Evolutionary conservation across 164 flowering plant genomes (phyloP), one percentile per base, ranked within the genome.

Genomic region (Nymphaea thermarum): DNA sequence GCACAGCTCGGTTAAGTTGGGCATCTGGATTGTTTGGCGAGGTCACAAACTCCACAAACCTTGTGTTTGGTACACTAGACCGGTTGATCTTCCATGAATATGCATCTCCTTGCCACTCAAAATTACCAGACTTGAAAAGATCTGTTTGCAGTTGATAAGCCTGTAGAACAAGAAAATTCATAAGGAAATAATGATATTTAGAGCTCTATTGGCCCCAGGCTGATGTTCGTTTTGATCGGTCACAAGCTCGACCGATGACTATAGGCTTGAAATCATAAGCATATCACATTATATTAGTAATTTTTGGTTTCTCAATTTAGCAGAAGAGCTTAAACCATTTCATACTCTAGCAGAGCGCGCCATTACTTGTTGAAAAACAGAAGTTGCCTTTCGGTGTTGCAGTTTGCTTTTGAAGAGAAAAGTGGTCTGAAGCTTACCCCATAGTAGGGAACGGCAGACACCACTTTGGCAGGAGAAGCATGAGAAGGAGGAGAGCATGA

Each of bases 21-120:
- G 87, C 87, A 73, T 91, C 92, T 0, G 93, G 96, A 73, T 91
- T 91, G 75, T 87, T 87, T 3, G 96, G 97, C 3, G 97, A 81
- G 43, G 90, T 85, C 17, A 91, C 91, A 70, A 91, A 77, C 78
- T 89, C 93, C 6, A 91, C 77, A 63, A 77, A 64, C 17, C 74
- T 72, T 2, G 11, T 25, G 0, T 64, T 43, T 4, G 55, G 11
- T 1, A 25, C 36, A 70, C 77, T 67, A 41, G 83, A 63, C 36
- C 57, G 7, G 16, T 4, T 74, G 69, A 80, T 82, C 64, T 67
- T 77, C 83, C 79, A 80, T 16, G 70, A 11, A 42, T 76, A 67
- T 6, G 86, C 55, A 43, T 86, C 88, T 69, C 90, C 90, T 67
- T 71, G 61, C 65, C 77, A 87, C 65, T 73, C 68, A 44, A 51